These are phyloP conservation scores for Alisma plantagoaquatica DNA, from an alignment of 106 monocot species.

Conservation along the genomic window DNA sequence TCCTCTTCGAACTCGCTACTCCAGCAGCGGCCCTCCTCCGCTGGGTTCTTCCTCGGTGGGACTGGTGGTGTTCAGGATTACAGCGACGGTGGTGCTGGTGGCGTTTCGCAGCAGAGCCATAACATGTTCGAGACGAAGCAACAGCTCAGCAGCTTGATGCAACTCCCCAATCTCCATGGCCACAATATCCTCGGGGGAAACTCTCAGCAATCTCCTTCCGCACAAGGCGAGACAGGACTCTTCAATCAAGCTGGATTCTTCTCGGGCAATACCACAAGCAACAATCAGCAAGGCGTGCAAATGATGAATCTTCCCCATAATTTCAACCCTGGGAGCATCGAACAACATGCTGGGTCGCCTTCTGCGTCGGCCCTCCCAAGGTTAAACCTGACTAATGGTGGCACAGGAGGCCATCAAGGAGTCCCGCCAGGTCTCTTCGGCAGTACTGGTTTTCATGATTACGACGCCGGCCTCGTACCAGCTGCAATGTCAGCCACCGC, in stretches of 20 bases:
- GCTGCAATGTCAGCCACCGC: slow-evolving; percentile 31
- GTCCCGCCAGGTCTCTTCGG: slow-evolving; percentile 23
- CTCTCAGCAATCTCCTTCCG: slow-evolving; percentile 5
- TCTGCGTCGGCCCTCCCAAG: slow-evolving; percentile 1
- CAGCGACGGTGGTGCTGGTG: slow-evolving; percentile 9
- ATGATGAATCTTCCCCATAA: slow-evolving; percentile 29
- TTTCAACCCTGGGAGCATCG: slow-evolving; percentile 6
- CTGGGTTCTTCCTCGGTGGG: slow-evolving; percentile 4
- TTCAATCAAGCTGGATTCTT: slow-evolving; percentile 57
- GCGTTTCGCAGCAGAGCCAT: slow-evolving; percentile 9
- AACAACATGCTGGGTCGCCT: slow-evolving; percentile 7
- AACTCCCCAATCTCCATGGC: slow-evolving; percentile 18
- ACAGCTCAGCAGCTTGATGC: slow-evolving; percentile 25
- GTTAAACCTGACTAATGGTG: slow-evolving; percentile 25
- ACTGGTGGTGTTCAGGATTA: slow-evolving; percentile 13
- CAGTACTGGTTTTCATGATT: slow-evolving; percentile 32
- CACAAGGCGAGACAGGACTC: slow-evolving; percentile 18
- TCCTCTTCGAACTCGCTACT: slow-evolving; percentile 1
- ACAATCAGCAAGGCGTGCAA: slow-evolving; percentile 14
- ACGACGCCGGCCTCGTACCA: slow-evolving; percentile 22
- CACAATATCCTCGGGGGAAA: slow-evolving; percentile 5
- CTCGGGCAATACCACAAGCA: slow-evolving; percentile 19
- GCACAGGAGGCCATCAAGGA: too few relatives aligned
- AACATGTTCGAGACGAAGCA: slow-evolving; percentile 15
- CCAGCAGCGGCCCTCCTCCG: not conserved